Evolutionary conservation across 164 flowering plant genomes (phyloP).

Genomic region (Hamamelis virginiana): DNA sequence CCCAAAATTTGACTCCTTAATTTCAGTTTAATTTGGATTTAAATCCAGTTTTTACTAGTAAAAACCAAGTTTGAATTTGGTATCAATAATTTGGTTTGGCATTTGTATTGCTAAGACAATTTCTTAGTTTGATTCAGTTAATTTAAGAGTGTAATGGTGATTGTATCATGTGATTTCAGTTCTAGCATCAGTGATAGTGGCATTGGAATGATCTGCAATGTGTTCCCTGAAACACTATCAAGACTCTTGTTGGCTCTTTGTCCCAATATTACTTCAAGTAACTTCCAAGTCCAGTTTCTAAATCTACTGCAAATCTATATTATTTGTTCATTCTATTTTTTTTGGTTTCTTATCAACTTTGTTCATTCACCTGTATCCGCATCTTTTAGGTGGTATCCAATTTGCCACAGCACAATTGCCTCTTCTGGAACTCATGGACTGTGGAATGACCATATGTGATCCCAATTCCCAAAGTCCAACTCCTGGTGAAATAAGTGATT

Average conservation of each 20-base stretch:
- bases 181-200: constrained; percentile 96
- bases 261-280: constrained; percentile 95
- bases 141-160: not conserved
- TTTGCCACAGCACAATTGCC: constrained; percentile 97
- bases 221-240: constrained; percentile 63
- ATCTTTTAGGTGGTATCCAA: constrained; percentile 82
- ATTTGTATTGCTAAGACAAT: not conserved
- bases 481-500: constrained; percentile 30
- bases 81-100: not conserved
- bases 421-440: constrained; percentile 84
- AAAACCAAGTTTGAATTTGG: not conserved
- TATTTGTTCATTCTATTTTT: not conserved
- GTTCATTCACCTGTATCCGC: not conserved
- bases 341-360: not conserved
- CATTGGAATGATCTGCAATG: constrained; percentile 96
- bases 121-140: not conserved
- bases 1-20: not conserved
- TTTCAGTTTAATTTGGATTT: not conserved
- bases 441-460: constrained; percentile 90
- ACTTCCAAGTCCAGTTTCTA: constrained; percentile 13
- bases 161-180: constrained; percentile 41
- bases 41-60: not conserved
- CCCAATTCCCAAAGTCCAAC: constrained; percentile 31
- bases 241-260: constrained; percentile 88
- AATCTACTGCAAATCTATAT: not conserved